These are phyloP conservation scores for Penicillium desertorum DNA, from an alignment of 495 filamentous ascomycete genomes.

Conservation along the genomic window DNA sequence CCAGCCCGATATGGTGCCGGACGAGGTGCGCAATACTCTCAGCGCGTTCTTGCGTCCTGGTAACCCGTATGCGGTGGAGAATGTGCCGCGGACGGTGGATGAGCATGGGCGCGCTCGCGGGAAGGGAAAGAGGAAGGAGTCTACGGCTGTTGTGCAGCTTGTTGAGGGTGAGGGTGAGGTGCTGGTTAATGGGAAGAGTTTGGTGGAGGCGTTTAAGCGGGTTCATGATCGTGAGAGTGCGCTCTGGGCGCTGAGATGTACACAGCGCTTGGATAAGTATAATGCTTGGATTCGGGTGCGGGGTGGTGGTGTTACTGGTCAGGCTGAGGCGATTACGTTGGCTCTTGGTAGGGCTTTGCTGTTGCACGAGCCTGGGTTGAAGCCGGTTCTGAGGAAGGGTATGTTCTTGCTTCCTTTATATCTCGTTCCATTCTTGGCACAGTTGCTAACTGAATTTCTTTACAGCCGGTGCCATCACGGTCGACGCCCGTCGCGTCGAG, in stretches of 20 bases:
- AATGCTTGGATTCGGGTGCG: constrained; percentile 85
- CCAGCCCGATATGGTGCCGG: constrained; percentile 72
- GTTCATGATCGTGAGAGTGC: constrained; percentile 95
- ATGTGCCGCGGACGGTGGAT: constrained; percentile 62
- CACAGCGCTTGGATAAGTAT: constrained; percentile 88
- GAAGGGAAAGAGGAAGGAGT: constrained; percentile 80
- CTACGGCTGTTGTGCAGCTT: constrained; percentile 76
- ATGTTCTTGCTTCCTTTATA: constrained; percentile 38
- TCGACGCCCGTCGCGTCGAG: constrained; percentile 89
- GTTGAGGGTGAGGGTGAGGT: constrained; percentile 92
- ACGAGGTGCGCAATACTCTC: constrained; percentile 62
- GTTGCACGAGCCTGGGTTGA: constrained; percentile 86
- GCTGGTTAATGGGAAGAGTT: constrained; percentile 79
- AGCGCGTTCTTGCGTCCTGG: constrained; percentile 69
- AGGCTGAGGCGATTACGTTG: constrained; percentile 93
- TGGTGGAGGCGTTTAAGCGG: constrained; percentile 76
- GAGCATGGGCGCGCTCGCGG: constrained; percentile 71
- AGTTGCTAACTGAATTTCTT: constrained; percentile 25
- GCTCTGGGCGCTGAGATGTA: constrained; percentile 82
- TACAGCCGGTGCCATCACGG: constrained; percentile 84
- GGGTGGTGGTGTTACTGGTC: constrained; percentile 89
- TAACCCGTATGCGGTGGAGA: constrained; percentile 63
- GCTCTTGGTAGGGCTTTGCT: constrained; percentile 86
- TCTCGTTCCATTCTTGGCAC: constrained; percentile 11
- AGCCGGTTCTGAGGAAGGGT: constrained; percentile 86